Base-by-base conservation (phyloP, 345 rosid genomes). In the Euphorbia peplus region DNA sequence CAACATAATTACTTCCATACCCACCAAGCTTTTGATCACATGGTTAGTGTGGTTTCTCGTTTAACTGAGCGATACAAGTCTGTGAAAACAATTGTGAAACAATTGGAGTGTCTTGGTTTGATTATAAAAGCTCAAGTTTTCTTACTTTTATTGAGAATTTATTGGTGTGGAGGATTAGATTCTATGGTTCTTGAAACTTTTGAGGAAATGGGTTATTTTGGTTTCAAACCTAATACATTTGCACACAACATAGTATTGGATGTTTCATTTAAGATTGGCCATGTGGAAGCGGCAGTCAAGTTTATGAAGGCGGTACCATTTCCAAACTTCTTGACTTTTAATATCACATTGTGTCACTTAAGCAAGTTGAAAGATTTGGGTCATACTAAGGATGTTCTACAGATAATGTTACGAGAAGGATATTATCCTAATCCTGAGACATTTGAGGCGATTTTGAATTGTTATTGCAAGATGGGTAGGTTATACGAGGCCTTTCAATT, bases 171-270 rank as follows among this genome's bases (percentile, higher is more conserved):
- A 70, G 81, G 80, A 48, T 59, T 76, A 71, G 75, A 81, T 56
- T 79, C 59, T 22, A 83, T 75, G 70, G 89, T 90, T 53, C 69
- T 88, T 1, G 86, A 88, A 70, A 73, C 86, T 60, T 83, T 75
- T 63, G 79, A 55, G 32, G 69, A 81, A 69, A 83, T 90, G 92
- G 68, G 2, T 56, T 37, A 39, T 5, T 80, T 81, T 54, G 89
- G 97, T 24, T 88, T 75, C 69, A 70, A 65, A 21, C 88, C 88
- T 1, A 87, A 81, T 46, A 82, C 89, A 1, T 88, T 86, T 66
- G 90, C 89, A 0, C 72, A 71, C 60, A 90, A 90, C 37, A 75
- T 90, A 64, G 39, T 84, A 58, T 84, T 90, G 78, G 97, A 90
- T 82, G 85, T 85, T 32, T 63, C 69, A 47, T 87, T 83, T 80